Percentiles rank a stretch among this genome's conserved stretches.
Conservation (phyloP, 129 eudicot species). For the Pulicaria dysenterica region DNA sequence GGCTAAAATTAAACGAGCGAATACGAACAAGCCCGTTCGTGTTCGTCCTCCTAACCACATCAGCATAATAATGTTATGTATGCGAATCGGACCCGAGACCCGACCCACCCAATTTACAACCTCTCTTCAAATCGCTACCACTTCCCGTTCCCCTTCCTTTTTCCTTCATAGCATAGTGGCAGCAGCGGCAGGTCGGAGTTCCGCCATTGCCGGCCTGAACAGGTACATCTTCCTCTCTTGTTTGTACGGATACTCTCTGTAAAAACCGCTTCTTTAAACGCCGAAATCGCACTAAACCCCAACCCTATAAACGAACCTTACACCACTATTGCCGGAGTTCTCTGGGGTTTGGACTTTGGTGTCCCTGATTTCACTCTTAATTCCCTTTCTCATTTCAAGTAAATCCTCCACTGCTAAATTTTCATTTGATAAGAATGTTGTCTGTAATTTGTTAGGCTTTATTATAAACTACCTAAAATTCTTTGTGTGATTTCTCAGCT, state of each 20-base stretch:
- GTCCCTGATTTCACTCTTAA: neutral
- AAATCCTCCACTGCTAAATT: neutral
- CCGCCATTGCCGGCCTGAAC: conserved; percentile 2
- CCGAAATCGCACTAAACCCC: neutral
- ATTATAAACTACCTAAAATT: neutral
- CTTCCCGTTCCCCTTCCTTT: neutral
- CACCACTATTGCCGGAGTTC: neutral
- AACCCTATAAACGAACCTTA: neutral
- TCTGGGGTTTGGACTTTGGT: neutral
- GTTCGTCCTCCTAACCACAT: no score
- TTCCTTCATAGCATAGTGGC: no score
- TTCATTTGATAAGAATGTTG: conserved; percentile 1
- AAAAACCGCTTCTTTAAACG: no score
- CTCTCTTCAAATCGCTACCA: neutral
- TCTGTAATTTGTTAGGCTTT: neutral
- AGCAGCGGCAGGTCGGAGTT: neutral
- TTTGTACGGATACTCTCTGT: neutral
- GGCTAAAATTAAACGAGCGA: no score
- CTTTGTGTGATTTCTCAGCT: neutral
- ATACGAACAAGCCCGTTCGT: no score
- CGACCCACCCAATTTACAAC: no score
- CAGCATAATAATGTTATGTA: no score
- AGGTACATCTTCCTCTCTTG: no score
- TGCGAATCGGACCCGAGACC: no score
- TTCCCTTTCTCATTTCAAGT: neutral